phyloP scores from a whole-genome alignment of 129 eudicot genomes.

The Flaveria sonorensis region DNA sequence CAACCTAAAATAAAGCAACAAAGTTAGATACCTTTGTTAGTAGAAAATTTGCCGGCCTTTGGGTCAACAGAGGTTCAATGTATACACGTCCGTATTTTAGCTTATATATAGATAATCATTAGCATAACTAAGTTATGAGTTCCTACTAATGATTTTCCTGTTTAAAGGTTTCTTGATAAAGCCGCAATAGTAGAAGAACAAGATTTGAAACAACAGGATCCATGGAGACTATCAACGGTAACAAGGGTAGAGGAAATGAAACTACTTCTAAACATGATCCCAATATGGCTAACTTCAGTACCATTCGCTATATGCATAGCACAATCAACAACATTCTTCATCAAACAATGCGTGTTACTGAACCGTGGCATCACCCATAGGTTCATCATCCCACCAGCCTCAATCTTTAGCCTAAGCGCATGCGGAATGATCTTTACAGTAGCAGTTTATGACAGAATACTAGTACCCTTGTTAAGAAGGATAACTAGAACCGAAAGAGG shows the following conservation, averaged over 20 bases:
- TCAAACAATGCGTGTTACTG: constrained; percentile 65
- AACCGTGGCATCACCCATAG: constrained; percentile 44
- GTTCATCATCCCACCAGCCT: constrained; percentile 77
- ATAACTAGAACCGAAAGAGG: constrained; percentile 76
- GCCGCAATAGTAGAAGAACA: constrained; percentile 60
- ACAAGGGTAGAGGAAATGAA: constrained; percentile 80
- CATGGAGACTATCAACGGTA: constrained; percentile 79
- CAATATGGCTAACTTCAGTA: constrained; percentile 74
- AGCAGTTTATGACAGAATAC: constrained; percentile 54
- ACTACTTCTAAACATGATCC: constrained; percentile 66
- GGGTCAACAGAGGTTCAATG: not conserved
- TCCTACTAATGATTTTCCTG: not conserved
- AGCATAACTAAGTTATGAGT: not conserved
- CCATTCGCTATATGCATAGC: constrained; percentile 68
- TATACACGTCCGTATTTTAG: not conserved
- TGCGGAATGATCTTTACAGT: constrained; percentile 57
- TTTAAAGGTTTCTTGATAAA: constrained; percentile 66
- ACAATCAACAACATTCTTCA: constrained; percentile 74
- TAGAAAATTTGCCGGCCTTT: not conserved
- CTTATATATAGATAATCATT: not conserved
- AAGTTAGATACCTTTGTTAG: not conserved
- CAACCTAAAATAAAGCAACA: not conserved
- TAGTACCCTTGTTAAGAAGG: constrained; percentile 57
- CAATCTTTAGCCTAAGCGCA: constrained; percentile 57
- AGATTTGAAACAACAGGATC: constrained; percentile 38